phyloP scores from a whole-genome alignment of 768 basidiomycete genomes.

The Boletus subcaerulescens region DNA sequence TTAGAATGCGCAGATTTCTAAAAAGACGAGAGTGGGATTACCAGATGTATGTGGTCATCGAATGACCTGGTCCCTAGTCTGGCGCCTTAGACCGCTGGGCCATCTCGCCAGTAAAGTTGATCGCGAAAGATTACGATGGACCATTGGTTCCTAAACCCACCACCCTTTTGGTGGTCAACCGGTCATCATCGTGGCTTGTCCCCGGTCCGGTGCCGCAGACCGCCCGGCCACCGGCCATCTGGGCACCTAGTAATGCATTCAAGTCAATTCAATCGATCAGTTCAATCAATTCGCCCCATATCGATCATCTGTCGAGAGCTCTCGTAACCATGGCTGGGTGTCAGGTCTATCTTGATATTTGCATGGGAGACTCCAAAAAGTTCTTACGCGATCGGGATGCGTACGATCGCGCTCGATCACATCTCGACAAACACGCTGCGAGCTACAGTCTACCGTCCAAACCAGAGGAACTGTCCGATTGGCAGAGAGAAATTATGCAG shows the following conservation, averaged over 20 bases:
- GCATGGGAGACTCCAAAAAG: slow-evolving; percentile 35
- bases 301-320: background rate
- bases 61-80: slow-evolving; percentile 49
- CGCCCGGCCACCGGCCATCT: too few species aligned
- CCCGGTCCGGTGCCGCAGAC: too few species aligned
- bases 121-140: too few species aligned
- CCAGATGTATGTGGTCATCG: slow-evolving; percentile 30
- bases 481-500: slow-evolving; percentile 47
- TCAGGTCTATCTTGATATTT: slow-evolving; percentile 41
- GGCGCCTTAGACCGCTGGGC: slow-evolving; percentile 64
- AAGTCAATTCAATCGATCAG: background rate
- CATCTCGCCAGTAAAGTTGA: slow-evolving; percentile 35
- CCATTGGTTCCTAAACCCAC: too few species aligned
- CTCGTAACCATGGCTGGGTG: slow-evolving; percentile 3
- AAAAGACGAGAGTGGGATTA: slow-evolving; percentile 39
- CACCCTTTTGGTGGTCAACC: too few species aligned
- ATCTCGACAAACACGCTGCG: slow-evolving; percentile 35
- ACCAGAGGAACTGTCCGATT: slow-evolving; percentile 39
- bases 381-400: slow-evolving; percentile 24
- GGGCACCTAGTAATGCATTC: too few species aligned
- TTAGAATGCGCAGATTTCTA: background rate
- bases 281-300: background rate
- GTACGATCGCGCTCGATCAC: slow-evolving; percentile 35
- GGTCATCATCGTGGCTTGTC: too few species aligned
- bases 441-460: slow-evolving; percentile 42